Evolutionary conservation across 306 rosid genomes (phyloP).

Genomic region (Malus orientalis): DNA sequence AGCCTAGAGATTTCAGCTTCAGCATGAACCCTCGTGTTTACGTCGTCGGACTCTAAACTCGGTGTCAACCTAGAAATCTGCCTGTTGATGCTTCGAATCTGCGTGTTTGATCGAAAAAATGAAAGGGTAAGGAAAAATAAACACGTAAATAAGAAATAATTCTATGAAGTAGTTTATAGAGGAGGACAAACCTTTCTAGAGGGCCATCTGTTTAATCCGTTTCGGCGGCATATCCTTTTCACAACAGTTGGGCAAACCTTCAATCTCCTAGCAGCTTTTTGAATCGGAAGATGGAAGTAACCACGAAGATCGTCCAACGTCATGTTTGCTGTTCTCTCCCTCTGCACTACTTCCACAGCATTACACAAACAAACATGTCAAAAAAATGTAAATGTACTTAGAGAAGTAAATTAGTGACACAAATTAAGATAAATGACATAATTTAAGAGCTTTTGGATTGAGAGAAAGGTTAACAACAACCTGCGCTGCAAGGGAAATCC

Average conservation of each 20-base stretch:
- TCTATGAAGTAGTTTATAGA: not conserved
- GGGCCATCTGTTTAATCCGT: slow-evolving; percentile 61
- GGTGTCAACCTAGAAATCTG: slow-evolving; percentile 22
- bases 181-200: slow-evolving; percentile 50
- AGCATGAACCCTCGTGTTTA: slow-evolving; percentile 23
- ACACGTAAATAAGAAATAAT: not conserved
- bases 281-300: slow-evolving; percentile 48
- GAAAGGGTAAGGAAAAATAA: not conserved
- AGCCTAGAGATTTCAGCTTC: slow-evolving; percentile 43
- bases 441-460: not conserved
- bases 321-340: slow-evolving; percentile 46
- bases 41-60: slow-evolving; percentile 8
- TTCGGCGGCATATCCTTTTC: slow-evolving; percentile 60
- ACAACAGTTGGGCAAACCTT: slow-evolving; percentile 53
- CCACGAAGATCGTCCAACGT: slow-evolving; percentile 34
- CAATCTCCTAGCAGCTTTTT: slow-evolving; percentile 38
- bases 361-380: not conserved
- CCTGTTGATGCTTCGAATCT: slow-evolving; percentile 44
- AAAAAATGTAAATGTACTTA: not conserved
- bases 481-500: slow-evolving; percentile 34
- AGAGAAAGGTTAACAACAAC: slow-evolving; percentile 15
- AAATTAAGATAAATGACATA: too few species aligned
- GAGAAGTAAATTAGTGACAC: not conserved
- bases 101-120: not conserved
- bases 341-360: slow-evolving; percentile 29